Conservation (phyloP, 2,329 filamentous ascomycete species). For the Truncatella angustata region DNA sequence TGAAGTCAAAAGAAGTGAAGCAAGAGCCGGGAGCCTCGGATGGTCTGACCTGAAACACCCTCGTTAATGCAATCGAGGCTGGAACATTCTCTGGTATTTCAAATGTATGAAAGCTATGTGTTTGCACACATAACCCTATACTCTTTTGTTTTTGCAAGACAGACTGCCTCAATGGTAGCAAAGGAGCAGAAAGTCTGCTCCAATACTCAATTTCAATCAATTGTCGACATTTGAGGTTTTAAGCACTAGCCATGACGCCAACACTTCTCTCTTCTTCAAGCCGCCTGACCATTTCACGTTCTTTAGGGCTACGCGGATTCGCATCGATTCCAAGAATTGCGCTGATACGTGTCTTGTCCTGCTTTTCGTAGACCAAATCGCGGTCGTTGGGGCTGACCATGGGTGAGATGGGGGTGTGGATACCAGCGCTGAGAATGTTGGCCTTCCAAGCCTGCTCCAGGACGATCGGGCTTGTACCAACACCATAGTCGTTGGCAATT, state of each 20-base stretch:
- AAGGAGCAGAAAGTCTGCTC: too few relatives aligned
- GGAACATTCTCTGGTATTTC: too few relatives aligned
- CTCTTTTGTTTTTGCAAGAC: too few relatives aligned
- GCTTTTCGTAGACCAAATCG: slow-evolving; percentile 36
- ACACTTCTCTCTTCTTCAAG: slow-evolving; percentile 49
- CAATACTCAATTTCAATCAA: too few relatives aligned
- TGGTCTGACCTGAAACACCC: too few relatives aligned
- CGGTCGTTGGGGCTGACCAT: slow-evolving; percentile 51
- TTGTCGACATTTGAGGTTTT: not conserved
- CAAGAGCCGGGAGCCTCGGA: not conserved
- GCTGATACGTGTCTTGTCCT: slow-evolving; percentile 61
- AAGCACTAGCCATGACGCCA: slow-evolving; percentile 31
- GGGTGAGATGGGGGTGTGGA: slow-evolving; percentile 49
- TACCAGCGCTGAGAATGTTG: slow-evolving; percentile 39
- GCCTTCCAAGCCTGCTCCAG: slow-evolving; percentile 71
- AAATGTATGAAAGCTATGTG: too few relatives aligned
- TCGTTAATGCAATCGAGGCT: too few relatives aligned
- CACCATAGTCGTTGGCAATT: slow-evolving; percentile 70
- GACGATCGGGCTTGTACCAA: slow-evolving; percentile 57
- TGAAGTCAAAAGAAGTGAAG: not conserved
- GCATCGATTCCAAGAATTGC: slow-evolving; percentile 61
- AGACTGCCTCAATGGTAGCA: too few relatives aligned
- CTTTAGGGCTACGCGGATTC: slow-evolving; percentile 54
- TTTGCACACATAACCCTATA: too few relatives aligned
- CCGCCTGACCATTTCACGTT: slow-evolving; percentile 55